Conservation (phyloP, 2,329 filamentous ascomycete genomes). For the Cladosporium sp. region DNA sequence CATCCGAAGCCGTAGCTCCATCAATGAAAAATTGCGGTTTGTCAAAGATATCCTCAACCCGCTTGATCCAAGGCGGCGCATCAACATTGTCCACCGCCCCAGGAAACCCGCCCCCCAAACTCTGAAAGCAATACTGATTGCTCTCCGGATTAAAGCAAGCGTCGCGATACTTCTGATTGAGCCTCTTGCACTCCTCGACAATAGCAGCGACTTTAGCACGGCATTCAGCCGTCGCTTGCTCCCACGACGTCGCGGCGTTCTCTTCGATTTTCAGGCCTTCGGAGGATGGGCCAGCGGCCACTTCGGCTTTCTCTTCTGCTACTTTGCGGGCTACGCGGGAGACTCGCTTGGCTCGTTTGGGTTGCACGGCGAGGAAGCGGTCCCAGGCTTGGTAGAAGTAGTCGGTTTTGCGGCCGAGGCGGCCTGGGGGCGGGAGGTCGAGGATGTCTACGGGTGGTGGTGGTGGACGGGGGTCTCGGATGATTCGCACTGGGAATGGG, state of each 20-base stretch:
- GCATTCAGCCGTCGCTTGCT: constrained; percentile 71
- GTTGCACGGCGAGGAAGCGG: constrained; percentile 34
- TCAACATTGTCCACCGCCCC: constrained; percentile 30
- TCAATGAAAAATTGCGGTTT: constrained; percentile 66
- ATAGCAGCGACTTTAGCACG: constrained; percentile 61
- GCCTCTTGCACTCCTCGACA: constrained; percentile 65
- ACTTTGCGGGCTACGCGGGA: constrained; percentile 29
- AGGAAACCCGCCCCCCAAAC: constrained; percentile 27
- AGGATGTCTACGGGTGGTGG: constrained; percentile 4
- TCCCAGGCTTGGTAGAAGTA: constrained; percentile 35
- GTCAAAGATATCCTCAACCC: constrained; percentile 40
- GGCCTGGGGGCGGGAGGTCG: constrained; percentile 2
- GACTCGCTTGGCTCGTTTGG: constrained; percentile 32
- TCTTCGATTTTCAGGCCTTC: constrained; percentile 30
- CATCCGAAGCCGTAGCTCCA: constrained; percentile 73
- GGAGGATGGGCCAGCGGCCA: background rate
- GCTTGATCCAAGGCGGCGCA: constrained; percentile 36
- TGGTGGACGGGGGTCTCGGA: constrained; percentile 9
- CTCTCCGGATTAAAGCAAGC: constrained; percentile 84
- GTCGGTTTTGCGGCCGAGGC: constrained; percentile 14
- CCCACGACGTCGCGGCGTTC: constrained; percentile 58
- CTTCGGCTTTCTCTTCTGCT: constrained; percentile 23
- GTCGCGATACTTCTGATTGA: constrained; percentile 85
- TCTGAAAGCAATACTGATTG: constrained; percentile 50
- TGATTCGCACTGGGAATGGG: constrained; percentile 17